Conservation (phyloP, 805 yeast species). For the Spathaspora boniae region DNA sequence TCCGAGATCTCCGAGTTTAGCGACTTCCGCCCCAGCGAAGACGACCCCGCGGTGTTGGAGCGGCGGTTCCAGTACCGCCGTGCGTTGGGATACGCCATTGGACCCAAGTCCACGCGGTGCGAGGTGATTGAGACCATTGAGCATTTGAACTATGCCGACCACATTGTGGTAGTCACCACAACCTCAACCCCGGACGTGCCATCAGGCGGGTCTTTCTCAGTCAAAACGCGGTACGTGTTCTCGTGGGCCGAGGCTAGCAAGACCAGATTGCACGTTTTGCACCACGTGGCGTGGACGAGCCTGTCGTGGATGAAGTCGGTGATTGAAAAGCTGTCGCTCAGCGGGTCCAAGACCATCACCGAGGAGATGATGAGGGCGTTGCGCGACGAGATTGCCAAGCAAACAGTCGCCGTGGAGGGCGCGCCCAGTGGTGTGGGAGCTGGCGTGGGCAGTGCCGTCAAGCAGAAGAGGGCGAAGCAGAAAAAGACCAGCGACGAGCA, state of each 20-base stretch:
- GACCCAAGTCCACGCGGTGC: slow-evolving; percentile 89
- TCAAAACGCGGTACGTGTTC: slow-evolving; percentile 66
- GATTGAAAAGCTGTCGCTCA: slow-evolving; percentile 77
- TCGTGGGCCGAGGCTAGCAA: slow-evolving; percentile 69
- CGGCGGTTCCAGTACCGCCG: slow-evolving; percentile 67
- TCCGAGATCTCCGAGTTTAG: slow-evolving; percentile 40
- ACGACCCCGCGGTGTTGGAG: slow-evolving; percentile 37
- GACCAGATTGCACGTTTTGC: slow-evolving; percentile 63
- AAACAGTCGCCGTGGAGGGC: slow-evolving; percentile 19
- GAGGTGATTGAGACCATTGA: slow-evolving; percentile 58
- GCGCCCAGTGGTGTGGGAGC: too few relatives aligned
- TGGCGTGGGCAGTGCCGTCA: too few relatives aligned
- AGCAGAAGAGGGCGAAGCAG: too few relatives aligned
- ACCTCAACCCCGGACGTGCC: slow-evolving; percentile 93
- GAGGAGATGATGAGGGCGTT: slow-evolving; percentile 44
- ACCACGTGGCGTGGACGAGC: slow-evolving; percentile 83
- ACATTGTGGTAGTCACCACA: slow-evolving; percentile 57
- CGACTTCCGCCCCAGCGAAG: slow-evolving; percentile 28
- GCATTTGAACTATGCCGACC: slow-evolving; percentile 48
- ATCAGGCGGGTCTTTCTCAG: slow-evolving; percentile 77
- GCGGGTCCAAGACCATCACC: slow-evolving; percentile 73
- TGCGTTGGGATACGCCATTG: slow-evolving; percentile 76
- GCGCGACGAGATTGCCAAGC: slow-evolving; percentile 21
- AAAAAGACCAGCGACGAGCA: too few relatives aligned
- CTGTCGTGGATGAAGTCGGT: slow-evolving; percentile 89